Evolutionary conservation across 768 basidiomycete species (phyloP).

Genomic region (Mycena galopus): DNA sequence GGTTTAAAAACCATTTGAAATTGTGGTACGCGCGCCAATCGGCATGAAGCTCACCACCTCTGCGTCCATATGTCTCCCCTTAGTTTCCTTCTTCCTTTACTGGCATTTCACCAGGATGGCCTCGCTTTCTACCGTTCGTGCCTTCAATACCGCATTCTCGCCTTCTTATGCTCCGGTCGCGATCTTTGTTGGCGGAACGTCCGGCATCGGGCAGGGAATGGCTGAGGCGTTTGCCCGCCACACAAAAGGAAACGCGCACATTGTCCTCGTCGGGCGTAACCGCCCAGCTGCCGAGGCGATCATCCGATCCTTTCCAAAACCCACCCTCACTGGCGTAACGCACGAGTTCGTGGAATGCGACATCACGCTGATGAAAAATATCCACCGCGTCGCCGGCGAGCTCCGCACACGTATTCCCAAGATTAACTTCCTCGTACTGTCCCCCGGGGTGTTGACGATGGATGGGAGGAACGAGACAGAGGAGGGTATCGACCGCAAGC

Average conservation of each 20-base stretch:
- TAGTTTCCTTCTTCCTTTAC: not conserved
- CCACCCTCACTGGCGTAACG: constrained; percentile 34
- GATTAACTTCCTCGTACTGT: constrained; percentile 66
- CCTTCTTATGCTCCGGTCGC: constrained; percentile 45
- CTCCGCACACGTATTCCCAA: constrained; percentile 51
- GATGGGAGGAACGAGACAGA: constrained; percentile 54
- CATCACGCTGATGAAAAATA: constrained; percentile 62
- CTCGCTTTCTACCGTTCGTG: constrained; percentile 42
- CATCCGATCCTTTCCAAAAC: constrained; percentile 56
- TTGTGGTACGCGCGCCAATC: too few relatives aligned
- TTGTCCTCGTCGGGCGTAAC: constrained; percentile 67
- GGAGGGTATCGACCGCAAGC: constrained; percentile 58
- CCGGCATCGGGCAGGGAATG: constrained; percentile 63
- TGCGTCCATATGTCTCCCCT: not conserved
- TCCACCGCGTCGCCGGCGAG: constrained; percentile 46
- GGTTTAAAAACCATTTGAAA: too few relatives aligned
- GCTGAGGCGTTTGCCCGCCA: constrained; percentile 59
- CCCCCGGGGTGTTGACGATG: constrained; percentile 55
- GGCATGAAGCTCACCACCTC: not conserved
- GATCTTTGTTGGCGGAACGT: constrained; percentile 59
- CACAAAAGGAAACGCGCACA: constrained; percentile 63
- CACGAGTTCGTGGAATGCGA: constrained; percentile 68
- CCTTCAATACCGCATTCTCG: constrained; percentile 48
- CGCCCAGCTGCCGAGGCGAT: constrained; percentile 58
- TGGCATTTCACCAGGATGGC: constrained; percentile 38